Evolutionary conservation across 2,329 filamentous ascomycete genomes (phyloP), one percentile per base, ranked within the genome.

Genomic region (Leptodontidium sp.): DNA sequence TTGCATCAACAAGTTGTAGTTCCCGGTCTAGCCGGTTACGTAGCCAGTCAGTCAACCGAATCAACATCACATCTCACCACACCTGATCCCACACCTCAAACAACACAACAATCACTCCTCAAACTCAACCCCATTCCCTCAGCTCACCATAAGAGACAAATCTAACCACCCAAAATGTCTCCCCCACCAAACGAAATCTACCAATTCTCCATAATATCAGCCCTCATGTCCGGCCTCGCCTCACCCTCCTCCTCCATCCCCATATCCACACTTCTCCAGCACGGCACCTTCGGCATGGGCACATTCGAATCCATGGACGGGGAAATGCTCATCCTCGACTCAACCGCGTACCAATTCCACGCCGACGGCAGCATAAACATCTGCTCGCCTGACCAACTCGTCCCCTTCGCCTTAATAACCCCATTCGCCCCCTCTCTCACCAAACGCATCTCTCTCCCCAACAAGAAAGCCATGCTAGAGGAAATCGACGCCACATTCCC

Each of bases 201-300:
- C 74, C 81, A 83, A 71, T 83, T 79, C 75, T 81, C 78, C 43
- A 74, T 83, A 4, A 75, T 83, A 62, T 81, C 80, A 65, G 81
- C 81, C 32, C 73, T 84, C 2, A 83, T 84, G 81, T 79, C 79
- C 62, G 82, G 81, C 17, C 77, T 83, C 49, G 81, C 80, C 68
- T 63, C 61, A 5, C 1, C 45, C 24, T 81, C 83, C 71, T 80
- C 80, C 55, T 83, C 83, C 45, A 84, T 84, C 67, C 76, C 81
- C 62, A 83, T 81, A 59, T 79, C 82, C 50, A 80, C 84, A 73
- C 80, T 85, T 67, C 76, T 81, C 15, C 75, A 78, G 50, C 80
- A 84, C 72, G 84, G 84, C 62, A 84, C 84, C 73, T 80, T 84
- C 78, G 84, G 84, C 68, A 80, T 86, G 11, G 84, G 84, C 68